These are phyloP conservation scores for Gossypium stocksii DNA, from an alignment of 345 rosid species.

Conservation along the genomic window DNA sequence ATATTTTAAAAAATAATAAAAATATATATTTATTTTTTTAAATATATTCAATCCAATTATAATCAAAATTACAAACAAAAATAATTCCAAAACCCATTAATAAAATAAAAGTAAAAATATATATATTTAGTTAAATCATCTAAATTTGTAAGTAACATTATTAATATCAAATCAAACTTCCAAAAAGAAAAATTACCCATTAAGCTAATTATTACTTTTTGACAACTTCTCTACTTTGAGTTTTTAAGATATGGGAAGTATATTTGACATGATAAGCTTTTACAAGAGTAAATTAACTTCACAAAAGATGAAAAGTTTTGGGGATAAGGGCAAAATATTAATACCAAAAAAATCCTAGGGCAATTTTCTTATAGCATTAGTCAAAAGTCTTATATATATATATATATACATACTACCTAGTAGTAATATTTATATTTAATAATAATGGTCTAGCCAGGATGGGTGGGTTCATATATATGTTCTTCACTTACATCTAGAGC, in stretches of 20 bases:
- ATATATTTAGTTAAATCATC: not conserved
- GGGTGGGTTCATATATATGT: not conserved
- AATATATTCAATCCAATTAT: no score
- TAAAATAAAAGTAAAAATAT: not conserved
- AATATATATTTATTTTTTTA: no score
- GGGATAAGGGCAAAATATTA: constrained; percentile 7
- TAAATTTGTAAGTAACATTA: no score
- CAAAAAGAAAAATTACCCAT: no score
- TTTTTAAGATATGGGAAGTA: not conserved
- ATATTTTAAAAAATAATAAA: no score
- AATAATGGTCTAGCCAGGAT: constrained; percentile 18
- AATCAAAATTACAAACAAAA: no score
- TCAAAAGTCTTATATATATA: not conserved
- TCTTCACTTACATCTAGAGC: constrained; percentile 1
- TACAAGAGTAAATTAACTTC: not conserved
- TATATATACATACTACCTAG: not conserved
- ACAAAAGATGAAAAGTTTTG: not conserved
- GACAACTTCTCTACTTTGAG: not conserved
- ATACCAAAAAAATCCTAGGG: constrained; percentile 17
- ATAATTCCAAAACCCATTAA: no score
- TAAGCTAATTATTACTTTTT: no score
- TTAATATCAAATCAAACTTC: no score
- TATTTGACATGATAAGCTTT: not conserved
- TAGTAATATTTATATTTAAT: constrained; percentile 3
- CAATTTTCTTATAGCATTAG: not conserved